Evolutionary conservation across 2,329 filamentous ascomycete genomes (phyloP), one percentile per base, ranked within the genome.

Genomic region (Clarireedia monteithiana): DNA sequence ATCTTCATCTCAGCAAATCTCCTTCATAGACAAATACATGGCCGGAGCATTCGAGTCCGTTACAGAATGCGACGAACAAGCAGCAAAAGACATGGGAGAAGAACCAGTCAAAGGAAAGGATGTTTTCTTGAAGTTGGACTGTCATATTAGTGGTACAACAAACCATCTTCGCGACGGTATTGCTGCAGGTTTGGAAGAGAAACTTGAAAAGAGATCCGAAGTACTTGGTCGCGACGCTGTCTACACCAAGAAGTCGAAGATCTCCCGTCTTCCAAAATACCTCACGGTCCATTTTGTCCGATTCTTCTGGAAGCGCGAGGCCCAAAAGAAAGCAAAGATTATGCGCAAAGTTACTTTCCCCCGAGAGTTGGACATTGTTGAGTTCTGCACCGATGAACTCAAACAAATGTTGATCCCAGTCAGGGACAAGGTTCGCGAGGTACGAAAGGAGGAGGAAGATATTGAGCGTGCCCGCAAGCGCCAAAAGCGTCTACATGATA

Each of bases 311-410:
- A 92, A 95, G 69, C 84, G 87, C 48, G 90, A 95, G 64, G 91
- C 89, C 3, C 87, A 95, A 72, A 97, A 97, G 77, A 99, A 99
- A 79, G 91, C 92, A 63, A 99, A 99, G 80, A 99, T 99, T 66
- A 92, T 99, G 89, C 89, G 91, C 70, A 99, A 97, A 74, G 94
- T 99, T 56, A 92, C 90, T 0, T 99, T 99, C 70, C 92, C 92
- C 6, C 85, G 89, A 50, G 94, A 99, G 72, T 77, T 99, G 36
- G 94, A 99, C 67, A 84, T 89, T 40, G 85, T 95, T 23, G 94
- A 99, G 69, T 96, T 96, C 73, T 99, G 94, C 72, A 92, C 91
- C 12, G 91, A 97, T 26, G 86, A 94, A 53, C 77, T 99, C 60
- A 87, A 84, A 71, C 85, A 86, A 68, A 82, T 88, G 64, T 79